Evolutionary conservation across 2,329 filamentous ascomycete species (phyloP).

Genomic region (Colletotrichum cereale): DNA sequence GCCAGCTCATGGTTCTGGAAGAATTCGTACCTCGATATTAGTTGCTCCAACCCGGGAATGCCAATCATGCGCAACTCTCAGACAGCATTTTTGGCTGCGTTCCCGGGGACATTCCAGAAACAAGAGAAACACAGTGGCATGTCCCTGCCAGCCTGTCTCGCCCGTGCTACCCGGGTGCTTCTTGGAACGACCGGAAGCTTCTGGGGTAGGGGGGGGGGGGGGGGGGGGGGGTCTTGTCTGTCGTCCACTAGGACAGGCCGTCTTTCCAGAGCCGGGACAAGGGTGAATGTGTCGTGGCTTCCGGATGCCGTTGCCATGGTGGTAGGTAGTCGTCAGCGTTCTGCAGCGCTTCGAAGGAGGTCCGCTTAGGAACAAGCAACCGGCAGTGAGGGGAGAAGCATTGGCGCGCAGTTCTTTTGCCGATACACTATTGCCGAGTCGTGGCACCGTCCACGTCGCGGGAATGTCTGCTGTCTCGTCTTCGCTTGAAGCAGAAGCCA

Average conservation of each 20-base stretch:
- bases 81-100: slow-evolving; percentile 19
- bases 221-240: slow-evolving; percentile 5
- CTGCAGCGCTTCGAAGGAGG: background rate
- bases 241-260: slow-evolving; percentile 12
- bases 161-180: background rate
- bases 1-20: background rate
- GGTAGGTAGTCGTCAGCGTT: background rate
- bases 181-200: slow-evolving; percentile 8
- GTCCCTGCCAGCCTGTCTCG: slow-evolving; percentile 3
- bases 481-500: slow-evolving; percentile 30
- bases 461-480: slow-evolving; percentile 11
- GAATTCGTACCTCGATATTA: slow-evolving; percentile 2
- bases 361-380: background rate
- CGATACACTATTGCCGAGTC: slow-evolving; percentile 13
- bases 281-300: slow-evolving; percentile 12
- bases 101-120: slow-evolving; percentile 33
- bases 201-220: background rate
- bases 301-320: background rate
- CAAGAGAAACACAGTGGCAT: background rate
- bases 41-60: slow-evolving; percentile 2
- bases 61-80: slow-evolving; percentile 18
- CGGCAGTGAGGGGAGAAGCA: slow-evolving; percentile 4
- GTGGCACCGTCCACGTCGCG: background rate
- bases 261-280: slow-evolving; percentile 28
- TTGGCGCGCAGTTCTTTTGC: slow-evolving; percentile 22